Percentiles rank a stretch among this genome's conserved stretches.
phyloP scores from a whole-genome alignment of 2,329 filamentous ascomycete genomes.

The Periconia sp. region DNA sequence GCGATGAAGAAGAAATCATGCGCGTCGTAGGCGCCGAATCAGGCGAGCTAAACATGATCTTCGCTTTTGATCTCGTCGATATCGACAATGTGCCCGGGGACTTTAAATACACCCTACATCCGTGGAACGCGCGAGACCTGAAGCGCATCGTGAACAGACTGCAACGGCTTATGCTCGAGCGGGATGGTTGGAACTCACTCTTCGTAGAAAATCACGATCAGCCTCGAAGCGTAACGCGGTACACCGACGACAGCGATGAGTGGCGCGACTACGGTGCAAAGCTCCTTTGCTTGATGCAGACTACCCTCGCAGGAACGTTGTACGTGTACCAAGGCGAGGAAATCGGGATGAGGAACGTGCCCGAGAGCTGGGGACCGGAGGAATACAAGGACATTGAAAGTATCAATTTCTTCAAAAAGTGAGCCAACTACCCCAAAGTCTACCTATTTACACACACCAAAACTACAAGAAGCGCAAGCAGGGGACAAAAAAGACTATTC shows the following conservation, averaged over 20 bases:
- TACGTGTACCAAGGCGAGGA: constrained; percentile 57
- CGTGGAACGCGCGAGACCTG: constrained; percentile 37
- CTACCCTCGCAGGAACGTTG: constrained; percentile 50
- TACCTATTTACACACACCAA: neutral
- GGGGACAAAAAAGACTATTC: no score
- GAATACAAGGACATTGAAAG: constrained; percentile 59
- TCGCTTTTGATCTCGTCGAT: constrained; percentile 52
- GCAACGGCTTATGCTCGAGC: constrained; percentile 41
- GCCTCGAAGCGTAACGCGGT: constrained; percentile 52
- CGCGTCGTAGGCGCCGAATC: constrained; percentile 46
- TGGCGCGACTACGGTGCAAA: constrained; percentile 52
- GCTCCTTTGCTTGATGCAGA: constrained; percentile 51
- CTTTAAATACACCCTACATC: constrained; percentile 37
- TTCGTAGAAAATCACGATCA: constrained; percentile 59
- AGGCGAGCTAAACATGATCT: constrained; percentile 68
- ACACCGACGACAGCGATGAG: constrained; percentile 51
- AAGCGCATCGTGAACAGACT: constrained; percentile 36
- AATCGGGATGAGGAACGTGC: constrained; percentile 54
- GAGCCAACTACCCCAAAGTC: constrained; percentile 3
- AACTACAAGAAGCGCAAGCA: neutral
- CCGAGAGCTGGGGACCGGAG: constrained; percentile 43
- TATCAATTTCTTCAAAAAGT: constrained; percentile 56
- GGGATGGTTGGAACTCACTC: constrained; percentile 50
- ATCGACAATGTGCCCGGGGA: constrained; percentile 41
- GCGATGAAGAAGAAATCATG: constrained; percentile 52